Evolutionary conservation across 345 rosid genomes (phyloP), one percentile per base, ranked within the genome.

Genomic region (Lepidium aucheri): DNA sequence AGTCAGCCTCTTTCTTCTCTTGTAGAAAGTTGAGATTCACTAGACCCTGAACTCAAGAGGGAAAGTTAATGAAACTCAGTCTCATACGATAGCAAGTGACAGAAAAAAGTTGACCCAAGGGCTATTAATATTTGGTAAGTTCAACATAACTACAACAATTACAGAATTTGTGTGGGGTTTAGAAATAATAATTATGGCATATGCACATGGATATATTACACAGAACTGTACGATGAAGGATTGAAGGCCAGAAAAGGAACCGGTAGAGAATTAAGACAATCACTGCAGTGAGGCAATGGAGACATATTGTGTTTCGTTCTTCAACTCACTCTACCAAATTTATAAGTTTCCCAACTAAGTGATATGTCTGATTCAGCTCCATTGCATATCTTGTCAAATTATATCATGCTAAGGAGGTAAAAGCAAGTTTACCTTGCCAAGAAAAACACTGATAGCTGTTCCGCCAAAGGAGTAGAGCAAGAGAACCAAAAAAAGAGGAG

Each of bases 1-100:
- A 93, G 78, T 90, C 97, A 18, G 98, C 97, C 74, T 87, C 98
- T 79, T 88, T 93, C 80, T 90, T 93, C 87, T 93, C 98, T 85
- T 90, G 98, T 69, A 93, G 77, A 80, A 93, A 89, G 80, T 93
- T 93, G 65, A 93, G 86, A 76, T 77, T 65, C 68, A 83, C 98
- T 76, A 93, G 82, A 33, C 84, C 96, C 98, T 92, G 80, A 75
- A 82, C 62, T 32, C 32, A 39, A 17, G 28, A 75, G 62, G n/a
- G 38, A 39, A 68, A 14, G 39, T 45, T 52, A 62, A 36, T 13
- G 39, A 28, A 52, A 62, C n/a, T n/a, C n/a, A n/a, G n/a, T n/a
- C 30, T 33, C 53, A 13, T 40, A 55, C 7, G 40, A 40, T 12
- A 20, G 47, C 38, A 49, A 14, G 62, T 22, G 24, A 43, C 12